Base-by-base conservation (phyloP, 768 basidiomycete species). In the Boletus patriciae region DNA sequence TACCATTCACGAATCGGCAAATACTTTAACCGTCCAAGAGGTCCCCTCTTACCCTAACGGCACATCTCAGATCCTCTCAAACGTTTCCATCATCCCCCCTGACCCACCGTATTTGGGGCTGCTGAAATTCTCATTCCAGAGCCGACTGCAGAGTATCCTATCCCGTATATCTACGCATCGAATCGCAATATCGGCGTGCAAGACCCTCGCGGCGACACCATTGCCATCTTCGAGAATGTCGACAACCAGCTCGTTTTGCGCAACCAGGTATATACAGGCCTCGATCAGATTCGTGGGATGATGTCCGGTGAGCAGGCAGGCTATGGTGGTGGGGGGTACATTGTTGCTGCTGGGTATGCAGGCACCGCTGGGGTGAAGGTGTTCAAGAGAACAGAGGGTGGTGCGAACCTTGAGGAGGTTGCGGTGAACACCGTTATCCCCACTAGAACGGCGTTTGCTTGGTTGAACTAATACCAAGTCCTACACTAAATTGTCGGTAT, bases 211-310 rank as follows among this genome's bases (percentile, higher is more conserved):
- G 84, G 84, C 6, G 87, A 88, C 67, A 76, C 85, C 0, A 84
- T 88, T 49, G 85, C 83, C 7, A 82, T 88, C 47, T 85, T 83
- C 62, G 75, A 81, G 58, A 75, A 77, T 41, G 66, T 82, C 37
- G 27, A 71, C 62, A 64, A 68, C 36, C 45, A 55, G 36, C 67
- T 85, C 36, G 66, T 70, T 33, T 71, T 83, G 43, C 63, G 83
- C 40, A 73, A 73, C 11, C 83, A 86, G 54, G 80, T 87, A 19
- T 86, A 78, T 72, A 87, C 85, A 0, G 84, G 85, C 11, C 69
- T 87, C 50, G 74, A 83, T 61, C 82, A 87, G 65, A 78, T 88
- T 37, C 74, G 86, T 29, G 87, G 85, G 6, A 87, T 89, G 84
- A 77, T 80, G 70, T 74, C 87, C 53, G 81, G 82, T 60, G 70